Evolutionary conservation across 139 green algal species (phyloP), one percentile per base, ranked within the genome.

Genomic region (Protoeuglena noctilucae): DNA sequence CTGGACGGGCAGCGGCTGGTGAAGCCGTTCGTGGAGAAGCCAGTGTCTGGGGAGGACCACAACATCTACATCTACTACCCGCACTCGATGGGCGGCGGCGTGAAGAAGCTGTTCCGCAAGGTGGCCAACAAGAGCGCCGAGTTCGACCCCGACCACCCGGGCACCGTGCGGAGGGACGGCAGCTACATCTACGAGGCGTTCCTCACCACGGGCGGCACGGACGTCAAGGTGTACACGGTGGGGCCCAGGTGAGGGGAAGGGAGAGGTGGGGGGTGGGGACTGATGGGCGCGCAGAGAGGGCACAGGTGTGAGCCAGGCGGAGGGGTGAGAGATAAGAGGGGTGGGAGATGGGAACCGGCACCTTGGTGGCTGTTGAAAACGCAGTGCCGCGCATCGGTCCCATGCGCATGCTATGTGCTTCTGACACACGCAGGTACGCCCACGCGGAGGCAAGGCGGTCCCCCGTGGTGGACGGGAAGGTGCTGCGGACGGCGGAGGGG

Each of bases 21-120:
- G 51, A 99, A 99, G 74, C 92, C 92, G 0, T 97, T 99, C 75
- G 92, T 99, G 28, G 92, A 99, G 75, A 99, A 99, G 71, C 92
- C 92, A 2, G 74, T 73, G 12, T 70, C 79, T 43, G 88, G 80
- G 7, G 89, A 99, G 58, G 81, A 99, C 64, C 92, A 99, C 79
- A 96, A 96, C 63, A 73, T 97, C 25, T 85, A 82, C 62, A 95
- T 97, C 53, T 97, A 97, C 70, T 99, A 99, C 73, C 92, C 92
- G 0, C 75, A 88, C 70, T 81, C 72, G 39, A 93, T 93, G 76
- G 91, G 90, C n/a, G 91, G 91, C 23, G 91, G 91, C 21, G 84
- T 95, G 43, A 98, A 98, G 66, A 74, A 72, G 51, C 69, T 98
- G 34, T 98, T 96, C 64, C 73, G 91, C 40, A 97, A 99, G 72